A percentile compares a stretch with the other conserved stretches of the same genome.
These are phyloP conservation scores for Theobroma grandiflorum DNA, from an alignment of 441 rosid species.

Conservation along the genomic window DNA sequence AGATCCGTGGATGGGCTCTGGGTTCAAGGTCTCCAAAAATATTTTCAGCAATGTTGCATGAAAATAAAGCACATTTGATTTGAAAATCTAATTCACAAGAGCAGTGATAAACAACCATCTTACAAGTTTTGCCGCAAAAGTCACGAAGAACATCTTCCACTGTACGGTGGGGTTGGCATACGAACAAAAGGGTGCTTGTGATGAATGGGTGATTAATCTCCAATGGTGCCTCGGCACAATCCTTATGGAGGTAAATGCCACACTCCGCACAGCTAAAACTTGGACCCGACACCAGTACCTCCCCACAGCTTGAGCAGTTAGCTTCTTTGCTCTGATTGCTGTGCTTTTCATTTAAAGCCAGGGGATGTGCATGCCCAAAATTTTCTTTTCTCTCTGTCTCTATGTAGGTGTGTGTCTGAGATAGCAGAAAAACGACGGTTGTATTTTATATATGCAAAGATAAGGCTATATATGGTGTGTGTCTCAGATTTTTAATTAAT, in stretches of 20 bases:
- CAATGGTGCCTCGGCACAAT: conserved; percentile 29
- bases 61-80: background rate
- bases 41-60: background rate
- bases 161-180: background rate
- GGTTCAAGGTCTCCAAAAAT: background rate
- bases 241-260: conserved; percentile 15
- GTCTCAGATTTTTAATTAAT: no score
- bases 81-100: background rate
- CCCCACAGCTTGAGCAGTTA: no score
- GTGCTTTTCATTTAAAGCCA: no score
- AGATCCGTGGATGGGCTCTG: background rate
- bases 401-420: no score
- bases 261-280: background rate
- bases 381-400: no score
- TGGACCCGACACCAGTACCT: no score
- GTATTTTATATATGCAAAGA: no score
- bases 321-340: no score
- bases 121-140: background rate
- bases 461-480: no score
- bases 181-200: conserved; percentile 17
- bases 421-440: no score
- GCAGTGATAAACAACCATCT: background rate
- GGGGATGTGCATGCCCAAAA: no score
- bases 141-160: background rate
- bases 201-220: conserved; percentile 33